Percentiles rank a stretch among this genome's conserved stretches.
Evolutionary conservation across 345 rosid genomes (phyloP).

Genomic region (Sisymbrium irio): DNA sequence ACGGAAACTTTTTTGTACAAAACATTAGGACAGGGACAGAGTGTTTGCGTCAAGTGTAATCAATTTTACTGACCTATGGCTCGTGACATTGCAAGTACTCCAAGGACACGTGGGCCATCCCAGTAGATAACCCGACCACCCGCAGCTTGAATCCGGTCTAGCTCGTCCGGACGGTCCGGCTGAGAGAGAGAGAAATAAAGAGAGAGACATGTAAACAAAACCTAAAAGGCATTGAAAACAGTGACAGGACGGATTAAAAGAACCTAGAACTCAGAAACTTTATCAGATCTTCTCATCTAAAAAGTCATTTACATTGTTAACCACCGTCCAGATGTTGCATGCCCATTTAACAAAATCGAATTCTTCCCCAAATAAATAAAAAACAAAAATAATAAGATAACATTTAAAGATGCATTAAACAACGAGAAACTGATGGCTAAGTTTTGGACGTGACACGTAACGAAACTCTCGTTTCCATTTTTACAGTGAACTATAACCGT

Average conservation of each 20-base stretch:
- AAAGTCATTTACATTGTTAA: conserved; percentile 17
- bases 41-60: conserved; percentile 23
- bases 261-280: conserved; percentile 21
- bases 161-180: conserved; percentile 96
- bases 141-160: conserved; percentile 70
- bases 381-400: neutral
- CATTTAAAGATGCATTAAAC: neutral
- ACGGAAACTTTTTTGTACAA: conserved; percentile 6
- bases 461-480: conserved; percentile 8
- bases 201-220: neutral
- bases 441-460: conserved; percentile 22
- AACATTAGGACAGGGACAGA: conserved; percentile 11
- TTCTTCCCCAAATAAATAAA: neutral
- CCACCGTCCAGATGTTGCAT: conserved; percentile 33
- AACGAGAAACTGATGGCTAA: conserved; percentile 11
- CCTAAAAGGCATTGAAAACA: conserved; percentile 16
- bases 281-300: conserved; percentile 21
- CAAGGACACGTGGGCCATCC: conserved; percentile 89
- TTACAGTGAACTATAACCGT: conserved; percentile 23
- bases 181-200: conserved; percentile 17
- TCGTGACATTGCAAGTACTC: conserved; percentile 89
- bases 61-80: conserved; percentile 62
- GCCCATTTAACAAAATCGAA: conserved; percentile 6
- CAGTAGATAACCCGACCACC: conserved; percentile 90
- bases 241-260: conserved; percentile 27